A percentile compares a stretch with the other conserved stretches of the same genome.
phyloP scores from a whole-genome alignment of 192 early-diverging fungal species.

The Coemansia sp. region DNA sequence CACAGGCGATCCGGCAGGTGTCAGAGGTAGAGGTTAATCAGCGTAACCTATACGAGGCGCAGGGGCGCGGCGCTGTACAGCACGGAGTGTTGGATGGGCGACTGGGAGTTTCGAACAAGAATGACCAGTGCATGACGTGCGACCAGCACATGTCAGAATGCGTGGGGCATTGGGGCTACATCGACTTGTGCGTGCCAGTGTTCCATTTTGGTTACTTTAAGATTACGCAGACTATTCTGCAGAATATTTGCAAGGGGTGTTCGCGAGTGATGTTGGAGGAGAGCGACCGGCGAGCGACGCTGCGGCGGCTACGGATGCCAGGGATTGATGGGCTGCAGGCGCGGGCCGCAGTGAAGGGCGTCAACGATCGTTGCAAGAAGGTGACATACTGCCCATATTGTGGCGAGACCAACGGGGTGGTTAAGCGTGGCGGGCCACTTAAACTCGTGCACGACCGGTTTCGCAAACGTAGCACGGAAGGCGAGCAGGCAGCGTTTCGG shows the following conservation, averaged over 20 bases:
- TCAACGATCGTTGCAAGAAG: conserved; percentile 90
- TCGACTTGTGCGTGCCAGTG: conserved; percentile 89
- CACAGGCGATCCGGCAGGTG: conserved; percentile 82
- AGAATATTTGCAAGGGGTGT: conserved; percentile 97
- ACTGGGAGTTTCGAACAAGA: conserved; percentile 85
- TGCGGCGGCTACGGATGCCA: conserved; percentile 69
- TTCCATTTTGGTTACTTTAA: conserved; percentile 99
- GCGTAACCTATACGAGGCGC: conserved; percentile 76
- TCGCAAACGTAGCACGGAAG: conserved; percentile 74
- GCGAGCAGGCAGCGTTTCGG: conserved; percentile 73
- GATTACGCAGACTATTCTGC: conserved; percentile 80
- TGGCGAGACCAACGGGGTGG: conserved; percentile 76
- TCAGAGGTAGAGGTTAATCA: conserved; percentile 90
- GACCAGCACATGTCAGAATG: conserved; percentile 83
- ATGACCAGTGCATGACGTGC: conserved; percentile 87
- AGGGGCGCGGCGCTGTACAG: conserved; percentile 71
- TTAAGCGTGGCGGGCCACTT: conserved; percentile 93
- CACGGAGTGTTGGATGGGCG: conserved; percentile 89
- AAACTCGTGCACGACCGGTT: conserved; percentile 96
- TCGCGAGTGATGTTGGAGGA: conserved; percentile 86
- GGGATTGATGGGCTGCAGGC: conserved; percentile 80
- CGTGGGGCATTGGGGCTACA: conserved; percentile 94
- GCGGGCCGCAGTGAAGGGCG: conserved; percentile 73
- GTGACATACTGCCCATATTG: conserved; percentile 81
- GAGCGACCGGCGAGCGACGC: conserved; percentile 64